These are phyloP conservation scores for Pulveroboletus frians DNA, from an alignment of 768 basidiomycete genomes.

Conservation along the genomic window DNA sequence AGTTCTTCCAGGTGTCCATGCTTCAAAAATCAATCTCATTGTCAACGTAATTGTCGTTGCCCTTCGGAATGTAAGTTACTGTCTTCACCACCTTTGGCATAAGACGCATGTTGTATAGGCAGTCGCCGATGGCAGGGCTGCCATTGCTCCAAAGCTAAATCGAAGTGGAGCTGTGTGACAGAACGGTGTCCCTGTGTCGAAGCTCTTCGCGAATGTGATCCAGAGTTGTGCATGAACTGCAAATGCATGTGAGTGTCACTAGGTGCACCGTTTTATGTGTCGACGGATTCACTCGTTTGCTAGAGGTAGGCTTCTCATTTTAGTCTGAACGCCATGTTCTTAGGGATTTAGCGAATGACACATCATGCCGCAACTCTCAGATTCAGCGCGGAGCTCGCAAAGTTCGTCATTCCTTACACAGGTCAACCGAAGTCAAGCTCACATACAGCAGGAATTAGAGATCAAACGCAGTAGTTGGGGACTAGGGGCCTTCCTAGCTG, in stretches of 20 bases:
- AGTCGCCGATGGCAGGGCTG: conserved; percentile 54
- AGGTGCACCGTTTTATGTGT: not conserved
- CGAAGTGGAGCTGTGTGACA: conserved; percentile 32
- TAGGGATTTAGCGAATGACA: conserved; percentile 25
- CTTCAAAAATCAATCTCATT: conserved; percentile 44
- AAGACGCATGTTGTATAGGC: conserved; percentile 34
- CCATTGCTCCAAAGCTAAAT: conserved; percentile 34
- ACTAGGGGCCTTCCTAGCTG: conserved; percentile 48
- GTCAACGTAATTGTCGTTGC: conserved; percentile 54
- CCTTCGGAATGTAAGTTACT: conserved; percentile 40
- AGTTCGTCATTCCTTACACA: conserved; percentile 26
- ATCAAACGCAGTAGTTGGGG: conserved; percentile 46
- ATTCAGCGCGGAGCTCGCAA: conserved; percentile 44
- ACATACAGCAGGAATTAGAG: conserved; percentile 34
- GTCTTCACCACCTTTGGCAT: not conserved
- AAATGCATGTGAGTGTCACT: conserved; percentile 38
- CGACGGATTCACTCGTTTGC: not conserved
- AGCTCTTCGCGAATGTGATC: conserved; percentile 60
- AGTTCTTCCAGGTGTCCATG: conserved; percentile 43
- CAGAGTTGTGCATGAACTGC: conserved; percentile 54
- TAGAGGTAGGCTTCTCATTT: conserved; percentile 22
- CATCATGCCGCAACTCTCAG: conserved; percentile 43
- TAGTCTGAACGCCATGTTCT: not conserved
- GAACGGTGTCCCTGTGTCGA: conserved; percentile 48
- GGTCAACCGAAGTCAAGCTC: not conserved